Percentiles rank a stretch among this genome's conserved stretches.
Evolutionary conservation across 169 alveolate genomes (phyloP).

Genomic region (Plasmodium inui): DNA sequence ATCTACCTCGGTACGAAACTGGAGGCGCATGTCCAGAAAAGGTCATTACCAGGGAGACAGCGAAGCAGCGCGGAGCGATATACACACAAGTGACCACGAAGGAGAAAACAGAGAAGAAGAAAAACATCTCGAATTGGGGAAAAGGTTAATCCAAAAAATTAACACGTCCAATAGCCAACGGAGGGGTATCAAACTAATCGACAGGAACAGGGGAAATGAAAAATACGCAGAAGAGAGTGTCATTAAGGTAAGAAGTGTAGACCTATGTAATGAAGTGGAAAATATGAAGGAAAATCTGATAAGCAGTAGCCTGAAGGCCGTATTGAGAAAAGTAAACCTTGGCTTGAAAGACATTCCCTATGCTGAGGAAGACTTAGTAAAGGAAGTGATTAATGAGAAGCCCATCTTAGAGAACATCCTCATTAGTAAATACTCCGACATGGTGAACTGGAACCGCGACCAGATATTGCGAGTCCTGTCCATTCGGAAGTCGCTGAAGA

Average conservation of each 20-base stretch:
- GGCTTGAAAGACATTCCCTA: constrained; percentile 32
- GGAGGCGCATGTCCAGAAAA: neutral
- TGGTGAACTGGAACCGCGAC: constrained; percentile 40
- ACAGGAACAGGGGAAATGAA: constrained; percentile 5
- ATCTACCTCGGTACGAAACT: neutral
- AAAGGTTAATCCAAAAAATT: constrained; percentile 25
- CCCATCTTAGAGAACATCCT: constrained; percentile 30
- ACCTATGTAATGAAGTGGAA: neutral
- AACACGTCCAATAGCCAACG: constrained; percentile 21
- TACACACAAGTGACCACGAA: neutral
- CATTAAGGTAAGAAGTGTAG: constrained; percentile 8
- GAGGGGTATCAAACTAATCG: constrained; percentile 55
- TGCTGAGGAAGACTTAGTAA: constrained; percentile 51
- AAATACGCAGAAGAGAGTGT: neutral
- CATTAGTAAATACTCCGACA: constrained; percentile 28
- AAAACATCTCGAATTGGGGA: neutral
- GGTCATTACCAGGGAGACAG: neutral
- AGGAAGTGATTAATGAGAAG: constrained; percentile 44
- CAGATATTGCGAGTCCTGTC: constrained; percentile 45
- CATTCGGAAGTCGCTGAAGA: constrained; percentile 27
- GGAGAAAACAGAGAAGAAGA: neutral
- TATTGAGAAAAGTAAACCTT: constrained; percentile 21
- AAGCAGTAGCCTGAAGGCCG: neutral
- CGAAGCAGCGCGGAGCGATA: neutral
- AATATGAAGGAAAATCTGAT: neutral